Conservation (phyloP, 495 filamentous ascomycete genomes). For the Tuber indicum region DNA sequence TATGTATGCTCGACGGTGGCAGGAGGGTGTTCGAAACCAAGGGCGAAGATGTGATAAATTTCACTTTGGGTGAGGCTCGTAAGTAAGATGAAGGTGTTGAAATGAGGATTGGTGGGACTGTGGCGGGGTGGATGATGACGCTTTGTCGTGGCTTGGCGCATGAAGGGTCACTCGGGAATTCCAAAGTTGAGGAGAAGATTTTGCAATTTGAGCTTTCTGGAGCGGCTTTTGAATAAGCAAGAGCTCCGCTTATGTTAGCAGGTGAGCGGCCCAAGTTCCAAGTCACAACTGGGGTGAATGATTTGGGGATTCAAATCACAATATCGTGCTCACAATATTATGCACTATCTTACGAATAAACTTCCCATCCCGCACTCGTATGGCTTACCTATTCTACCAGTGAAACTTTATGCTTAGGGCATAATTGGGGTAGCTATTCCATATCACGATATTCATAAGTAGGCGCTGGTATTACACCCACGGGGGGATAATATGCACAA, state of each 20-base stretch:
- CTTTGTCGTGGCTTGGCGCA: not conserved
- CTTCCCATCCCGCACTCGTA: not conserved
- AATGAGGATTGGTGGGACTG: not conserved
- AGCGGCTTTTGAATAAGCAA: not conserved
- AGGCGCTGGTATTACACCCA: not conserved
- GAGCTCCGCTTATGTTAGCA: not conserved
- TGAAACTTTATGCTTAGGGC: not conserved
- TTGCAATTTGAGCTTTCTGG: not conserved
- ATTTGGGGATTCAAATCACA: not conserved
- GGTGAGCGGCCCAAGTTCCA: not conserved
- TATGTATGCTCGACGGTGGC: not conserved
- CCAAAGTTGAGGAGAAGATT: not conserved
- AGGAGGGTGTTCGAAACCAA: not conserved
- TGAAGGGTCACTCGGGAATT: not conserved
- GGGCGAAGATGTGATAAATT: not conserved
- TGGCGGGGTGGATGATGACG: conserved; percentile 3
- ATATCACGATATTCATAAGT: not conserved
- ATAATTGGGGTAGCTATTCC: not conserved
- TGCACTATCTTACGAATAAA: not conserved
- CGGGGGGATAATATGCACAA: not conserved
- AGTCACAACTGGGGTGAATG: not conserved
- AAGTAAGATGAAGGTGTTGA: not conserved
- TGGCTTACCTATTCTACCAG: not conserved
- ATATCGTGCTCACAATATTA: not conserved
- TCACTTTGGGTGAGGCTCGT: not conserved